Conservation (phyloP, 768 basidiomycete species). For the Trametes maxima region DNA sequence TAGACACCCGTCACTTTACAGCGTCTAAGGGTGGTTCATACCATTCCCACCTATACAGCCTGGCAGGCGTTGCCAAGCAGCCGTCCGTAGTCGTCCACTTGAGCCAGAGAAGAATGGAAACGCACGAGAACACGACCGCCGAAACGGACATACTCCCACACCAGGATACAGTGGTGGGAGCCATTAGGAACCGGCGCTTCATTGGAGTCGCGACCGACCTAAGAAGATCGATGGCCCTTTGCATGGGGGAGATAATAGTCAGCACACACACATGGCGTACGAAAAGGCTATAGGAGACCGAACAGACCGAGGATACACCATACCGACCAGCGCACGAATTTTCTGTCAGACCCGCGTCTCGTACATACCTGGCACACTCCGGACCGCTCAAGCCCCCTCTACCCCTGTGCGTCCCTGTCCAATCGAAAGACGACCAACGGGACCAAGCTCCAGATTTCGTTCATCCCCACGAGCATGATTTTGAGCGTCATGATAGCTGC, state of each 20-base stretch:
- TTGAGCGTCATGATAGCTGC: slow-evolving; percentile 18
- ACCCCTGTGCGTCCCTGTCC: slow-evolving; percentile 6
- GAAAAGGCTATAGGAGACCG: not conserved
- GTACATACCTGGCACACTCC: not conserved
- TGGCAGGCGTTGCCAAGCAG: no score
- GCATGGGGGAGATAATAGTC: not conserved
- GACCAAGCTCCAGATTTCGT: slow-evolving; percentile 20
- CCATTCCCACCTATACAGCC: no score
- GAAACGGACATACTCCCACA: no score
- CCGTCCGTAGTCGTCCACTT: no score
- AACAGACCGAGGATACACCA: not conserved
- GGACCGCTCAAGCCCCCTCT: not conserved
- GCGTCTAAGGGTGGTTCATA: no score
- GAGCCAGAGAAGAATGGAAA: no score
- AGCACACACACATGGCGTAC: not conserved
- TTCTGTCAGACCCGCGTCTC: not conserved
- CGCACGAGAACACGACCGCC: no score
- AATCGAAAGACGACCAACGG: slow-evolving; percentile 13
- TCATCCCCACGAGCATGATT: slow-evolving; percentile 10
- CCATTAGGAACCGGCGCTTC: no score
- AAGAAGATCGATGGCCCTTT: not conserved
- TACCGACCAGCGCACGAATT: no score
- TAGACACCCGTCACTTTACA: no score
- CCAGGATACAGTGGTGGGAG: no score
- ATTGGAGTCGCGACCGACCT: no score